Evolutionary conservation across 306 rosid genomes (phyloP), one percentile per base, ranked within the genome.

Genomic region (Vigna radiata): DNA sequence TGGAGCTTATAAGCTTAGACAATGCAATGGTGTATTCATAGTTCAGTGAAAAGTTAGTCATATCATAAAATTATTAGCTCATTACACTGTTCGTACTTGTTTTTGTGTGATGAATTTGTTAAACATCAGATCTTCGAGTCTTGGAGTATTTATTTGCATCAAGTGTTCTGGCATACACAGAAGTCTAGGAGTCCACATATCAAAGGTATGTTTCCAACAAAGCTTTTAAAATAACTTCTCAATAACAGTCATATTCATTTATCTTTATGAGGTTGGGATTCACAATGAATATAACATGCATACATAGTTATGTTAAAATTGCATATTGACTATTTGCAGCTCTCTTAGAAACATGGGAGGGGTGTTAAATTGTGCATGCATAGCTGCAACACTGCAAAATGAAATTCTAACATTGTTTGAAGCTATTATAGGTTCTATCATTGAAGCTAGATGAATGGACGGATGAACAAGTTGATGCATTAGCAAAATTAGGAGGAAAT

Each of bases 101-200:
- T 78, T 50, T 48, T 64, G 62, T 73, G 36, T 49, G 1, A 19
- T 46, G 3, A 52, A 41, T 77, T 83, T 79, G 53, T 76, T 82
- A 61, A 54, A 59, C 61, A 46, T 72, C 87, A 94, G 97, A 86
- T 92, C 97, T 81, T 67, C 91, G 76, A 94, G 59, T 78, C 82
- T 92, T 25, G 97, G 98, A 71, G 92, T 83, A 73, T 87, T 90
- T 68, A 92, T 94, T 65, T 94, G 98, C 81, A 94, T 94, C 83
- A 92, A 92, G 89, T 94, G 98, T 77, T 94, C 97, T 14, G 98
- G 97, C 56, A 85, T 94, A 74, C 98, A 94, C 77, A 82, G 98
- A 84, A 94, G 97, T 87, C 84, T 94, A 36, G 98, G 98, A 77
- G 97, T 92, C 48, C 98, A 94, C 76, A 84, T 94, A 80, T 86